Evolutionary conservation across 345 rosid genomes (phyloP).

Genomic region (Eucalyptus marginata): DNA sequence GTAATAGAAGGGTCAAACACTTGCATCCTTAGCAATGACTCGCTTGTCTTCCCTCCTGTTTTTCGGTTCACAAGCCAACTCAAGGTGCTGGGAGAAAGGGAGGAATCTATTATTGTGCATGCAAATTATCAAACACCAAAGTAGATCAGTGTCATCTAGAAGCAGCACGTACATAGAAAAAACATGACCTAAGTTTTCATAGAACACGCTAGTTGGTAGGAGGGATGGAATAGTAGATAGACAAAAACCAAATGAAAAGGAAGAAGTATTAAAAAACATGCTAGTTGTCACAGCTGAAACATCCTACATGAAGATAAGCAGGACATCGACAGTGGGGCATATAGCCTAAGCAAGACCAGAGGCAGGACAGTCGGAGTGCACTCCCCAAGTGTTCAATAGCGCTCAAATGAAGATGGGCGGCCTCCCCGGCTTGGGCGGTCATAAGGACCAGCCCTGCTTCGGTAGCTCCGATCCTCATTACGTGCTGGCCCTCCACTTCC

Average conservation of each 20-base stretch:
- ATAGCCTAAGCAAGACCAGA: neutral
- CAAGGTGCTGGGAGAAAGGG: neutral
- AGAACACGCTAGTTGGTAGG: neutral
- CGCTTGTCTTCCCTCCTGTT: neutral
- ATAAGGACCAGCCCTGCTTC: constrained; percentile 66
- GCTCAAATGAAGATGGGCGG: constrained; percentile 64
- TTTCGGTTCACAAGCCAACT: neutral
- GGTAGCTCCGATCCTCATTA: constrained; percentile 56
- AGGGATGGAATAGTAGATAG: neutral
- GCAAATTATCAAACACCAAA: neutral
- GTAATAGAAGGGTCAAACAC: neutral
- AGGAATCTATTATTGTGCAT: neutral
- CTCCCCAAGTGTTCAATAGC: constrained; percentile 22
- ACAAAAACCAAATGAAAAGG: neutral
- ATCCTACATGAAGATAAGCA: neutral
- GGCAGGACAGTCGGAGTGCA: neutral
- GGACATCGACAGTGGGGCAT: neutral
- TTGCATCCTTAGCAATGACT: neutral
- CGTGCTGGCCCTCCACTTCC: constrained; percentile 65
- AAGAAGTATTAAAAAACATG: neutral
- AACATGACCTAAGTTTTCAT: neutral
- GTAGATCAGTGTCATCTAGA: neutral
- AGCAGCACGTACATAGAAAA: neutral
- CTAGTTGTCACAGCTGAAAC: neutral
- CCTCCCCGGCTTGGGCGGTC: constrained; percentile 75